phyloP scores from a whole-genome alignment of 257 asterid species.

The Lantana camara region DNA sequence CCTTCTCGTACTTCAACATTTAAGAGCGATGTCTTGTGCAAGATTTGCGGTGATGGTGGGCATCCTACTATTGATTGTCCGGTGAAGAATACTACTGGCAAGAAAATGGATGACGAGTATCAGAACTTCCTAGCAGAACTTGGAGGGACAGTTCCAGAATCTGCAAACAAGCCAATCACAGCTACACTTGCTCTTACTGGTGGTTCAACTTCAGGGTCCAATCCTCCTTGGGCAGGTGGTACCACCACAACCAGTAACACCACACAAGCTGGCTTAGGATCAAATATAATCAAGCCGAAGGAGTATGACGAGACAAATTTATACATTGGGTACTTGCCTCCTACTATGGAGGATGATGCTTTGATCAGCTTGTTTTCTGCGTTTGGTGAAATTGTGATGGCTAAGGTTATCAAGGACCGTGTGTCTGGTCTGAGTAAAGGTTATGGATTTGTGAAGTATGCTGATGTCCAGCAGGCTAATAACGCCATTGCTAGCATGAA shows the following conservation, averaged over 20 bases:
- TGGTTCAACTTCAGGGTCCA: constrained; percentile 56
- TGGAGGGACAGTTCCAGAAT: constrained; percentile 87
- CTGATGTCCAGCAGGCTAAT: constrained; percentile 84
- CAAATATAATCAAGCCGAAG: constrained; percentile 63
- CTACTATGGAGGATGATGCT: constrained; percentile 86
- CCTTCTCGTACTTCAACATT: constrained; percentile 85
- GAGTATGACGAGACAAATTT: constrained; percentile 91
- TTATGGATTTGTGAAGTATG: constrained; percentile 92
- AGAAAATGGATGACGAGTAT: constrained; percentile 99
- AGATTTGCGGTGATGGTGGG: constrained; percentile 97
- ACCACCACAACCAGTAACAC: constrained; percentile 39
- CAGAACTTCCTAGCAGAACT: constrained; percentile 89
- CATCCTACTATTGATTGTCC: constrained; percentile 97
- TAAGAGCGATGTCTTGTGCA: constrained; percentile 91
- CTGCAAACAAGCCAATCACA: constrained; percentile 49
- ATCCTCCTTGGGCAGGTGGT: constrained; percentile 85
- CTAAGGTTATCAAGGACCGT: constrained; percentile 92
- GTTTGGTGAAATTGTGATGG: constrained; percentile 96
- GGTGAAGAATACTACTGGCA: constrained; percentile 86
- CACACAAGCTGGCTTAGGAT: constrained; percentile 60
- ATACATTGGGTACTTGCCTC: constrained; percentile 90
- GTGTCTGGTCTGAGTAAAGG: constrained; percentile 80
- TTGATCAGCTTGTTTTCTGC: constrained; percentile 76
- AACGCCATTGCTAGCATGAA: constrained; percentile 89
- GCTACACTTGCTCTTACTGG: constrained; percentile 76